Evolutionary conservation across 306 rosid genomes (phyloP).

Genomic region (Spatholobus suberectus): DNA sequence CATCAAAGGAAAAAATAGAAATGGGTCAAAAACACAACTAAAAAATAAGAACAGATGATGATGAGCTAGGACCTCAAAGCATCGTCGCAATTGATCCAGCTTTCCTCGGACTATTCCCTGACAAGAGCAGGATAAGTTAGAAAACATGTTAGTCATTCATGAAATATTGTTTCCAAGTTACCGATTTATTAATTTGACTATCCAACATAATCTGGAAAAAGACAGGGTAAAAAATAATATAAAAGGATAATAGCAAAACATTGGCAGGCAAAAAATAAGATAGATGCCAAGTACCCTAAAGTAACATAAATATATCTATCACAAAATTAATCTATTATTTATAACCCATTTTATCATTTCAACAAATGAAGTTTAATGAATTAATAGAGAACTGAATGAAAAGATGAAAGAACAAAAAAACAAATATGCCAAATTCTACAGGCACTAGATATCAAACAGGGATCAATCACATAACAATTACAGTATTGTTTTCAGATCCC

Average conservation of each 20-base stretch:
- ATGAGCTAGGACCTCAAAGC: constrained; percentile 79
- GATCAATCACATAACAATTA: not conserved
- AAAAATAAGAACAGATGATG: constrained; percentile 9
- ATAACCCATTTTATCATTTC: not conserved
- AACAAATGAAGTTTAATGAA: not conserved
- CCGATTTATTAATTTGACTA: constrained; percentile 6
- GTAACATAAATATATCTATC: not conserved
- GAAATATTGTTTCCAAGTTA: not conserved
- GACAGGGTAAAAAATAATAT: not conserved
- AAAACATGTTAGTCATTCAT: not conserved
- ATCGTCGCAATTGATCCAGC: constrained; percentile 89
- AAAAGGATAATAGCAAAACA: not conserved
- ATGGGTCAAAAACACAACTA: not conserved
- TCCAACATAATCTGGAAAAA: not conserved
- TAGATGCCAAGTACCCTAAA: not conserved
- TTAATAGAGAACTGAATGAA: not conserved
- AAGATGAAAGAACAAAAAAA: not conserved
- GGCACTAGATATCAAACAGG: not conserved
- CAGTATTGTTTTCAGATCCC: not conserved
- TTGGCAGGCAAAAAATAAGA: not conserved
- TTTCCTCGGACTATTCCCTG: constrained; percentile 97
- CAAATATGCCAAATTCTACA: not conserved
- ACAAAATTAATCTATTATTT: not conserved
- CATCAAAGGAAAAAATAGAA: not conserved
- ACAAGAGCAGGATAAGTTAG: constrained; percentile 19